Percentiles rank a stretch among this genome's conserved stretches.
Evolutionary conservation across 2,329 filamentous ascomycete species (phyloP).

Genomic region (Calonectria naviculata): DNA sequence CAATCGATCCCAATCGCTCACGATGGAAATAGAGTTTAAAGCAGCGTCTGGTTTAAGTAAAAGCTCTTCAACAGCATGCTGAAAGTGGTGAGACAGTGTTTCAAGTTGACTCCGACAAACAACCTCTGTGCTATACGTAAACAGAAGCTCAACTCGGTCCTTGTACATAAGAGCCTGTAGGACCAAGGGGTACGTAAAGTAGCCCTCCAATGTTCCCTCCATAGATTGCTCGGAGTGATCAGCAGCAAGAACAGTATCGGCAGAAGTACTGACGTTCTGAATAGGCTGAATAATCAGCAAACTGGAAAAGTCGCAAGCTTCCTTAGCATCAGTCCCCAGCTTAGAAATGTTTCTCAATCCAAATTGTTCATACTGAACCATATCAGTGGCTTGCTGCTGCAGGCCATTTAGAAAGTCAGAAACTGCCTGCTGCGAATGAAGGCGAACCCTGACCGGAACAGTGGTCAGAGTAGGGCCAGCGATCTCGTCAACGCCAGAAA

Average conservation of each 20-base stretch:
- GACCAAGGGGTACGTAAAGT: slow-evolving; percentile 3
- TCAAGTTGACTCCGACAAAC: background rate
- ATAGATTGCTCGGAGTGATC: background rate
- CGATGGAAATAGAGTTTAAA: background rate
- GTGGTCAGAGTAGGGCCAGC: slow-evolving; percentile 50
- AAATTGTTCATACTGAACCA: slow-evolving; percentile 32
- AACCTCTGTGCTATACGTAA: background rate
- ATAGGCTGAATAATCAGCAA: slow-evolving; percentile 41
- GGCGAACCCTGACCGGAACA: slow-evolving; percentile 51
- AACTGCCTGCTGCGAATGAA: slow-evolving; percentile 40
- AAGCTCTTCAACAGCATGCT: background rate
- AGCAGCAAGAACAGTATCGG: background rate
- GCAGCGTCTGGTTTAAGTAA: background rate
- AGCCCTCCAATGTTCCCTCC: background rate
- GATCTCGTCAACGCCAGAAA: slow-evolving; percentile 34
- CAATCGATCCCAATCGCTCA: background rate
- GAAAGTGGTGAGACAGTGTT: background rate
- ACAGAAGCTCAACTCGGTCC: background rate
- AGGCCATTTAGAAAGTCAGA: slow-evolving; percentile 14
- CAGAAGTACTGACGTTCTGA: background rate
- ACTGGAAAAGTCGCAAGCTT: slow-evolving; percentile 41
- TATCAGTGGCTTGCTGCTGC: slow-evolving; percentile 25
- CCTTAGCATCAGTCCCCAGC: slow-evolving; percentile 8
- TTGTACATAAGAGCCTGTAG: background rate
- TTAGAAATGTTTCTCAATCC: slow-evolving; percentile 36